These are phyloP conservation scores for Candida nemodendra DNA, from an alignment of 805 yeast genomes.

Conservation along the genomic window DNA sequence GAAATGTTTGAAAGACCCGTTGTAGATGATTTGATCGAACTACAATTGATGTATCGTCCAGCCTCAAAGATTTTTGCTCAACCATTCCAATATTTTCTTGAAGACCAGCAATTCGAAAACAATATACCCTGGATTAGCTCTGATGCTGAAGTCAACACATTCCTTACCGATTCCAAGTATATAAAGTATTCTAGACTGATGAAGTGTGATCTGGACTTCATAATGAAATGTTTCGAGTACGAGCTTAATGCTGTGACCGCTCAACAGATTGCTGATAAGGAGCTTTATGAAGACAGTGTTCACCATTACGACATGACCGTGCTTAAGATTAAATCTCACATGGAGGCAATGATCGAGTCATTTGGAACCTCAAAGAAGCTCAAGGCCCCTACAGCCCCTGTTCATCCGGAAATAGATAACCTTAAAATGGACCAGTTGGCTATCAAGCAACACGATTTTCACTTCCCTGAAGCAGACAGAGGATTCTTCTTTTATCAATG, in stretches of 20 bases:
- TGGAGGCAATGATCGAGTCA: conserved; percentile 38
- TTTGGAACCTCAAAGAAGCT: conserved; percentile 18
- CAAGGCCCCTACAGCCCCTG: conserved; percentile 5
- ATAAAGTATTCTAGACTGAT: conserved; percentile 63
- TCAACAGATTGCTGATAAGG: conserved; percentile 56
- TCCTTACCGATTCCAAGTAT: conserved; percentile 26
- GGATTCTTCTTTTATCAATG: conserved; percentile 72
- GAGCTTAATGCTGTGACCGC: conserved; percentile 57
- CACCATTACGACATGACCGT: conserved; percentile 54
- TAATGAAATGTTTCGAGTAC: conserved; percentile 49
- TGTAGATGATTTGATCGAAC: conserved; percentile 49
- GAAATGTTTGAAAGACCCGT: conserved; percentile 59
- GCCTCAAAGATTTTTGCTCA: conserved; percentile 32
- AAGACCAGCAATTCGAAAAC: conserved; percentile 28
- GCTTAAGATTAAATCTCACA: conserved; percentile 47
- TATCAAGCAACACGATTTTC: conserved; percentile 16
- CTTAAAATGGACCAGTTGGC: conserved; percentile 17
- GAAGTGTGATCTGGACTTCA: conserved; percentile 58
- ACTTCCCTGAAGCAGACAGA: conserved; percentile 30
- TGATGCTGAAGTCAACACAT: conserved; percentile 26
- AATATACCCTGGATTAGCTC: conserved; percentile 56
- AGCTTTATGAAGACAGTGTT: conserved; percentile 59
- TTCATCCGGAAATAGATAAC: conserved; percentile 8
- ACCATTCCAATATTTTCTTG: conserved; percentile 30
- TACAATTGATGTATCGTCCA: conserved; percentile 63